Percentiles rank a stretch among this genome's conserved stretches.
Evolutionary conservation across 2,329 filamentous ascomycete species (phyloP).

Genomic region (Epichloe typhina): DNA sequence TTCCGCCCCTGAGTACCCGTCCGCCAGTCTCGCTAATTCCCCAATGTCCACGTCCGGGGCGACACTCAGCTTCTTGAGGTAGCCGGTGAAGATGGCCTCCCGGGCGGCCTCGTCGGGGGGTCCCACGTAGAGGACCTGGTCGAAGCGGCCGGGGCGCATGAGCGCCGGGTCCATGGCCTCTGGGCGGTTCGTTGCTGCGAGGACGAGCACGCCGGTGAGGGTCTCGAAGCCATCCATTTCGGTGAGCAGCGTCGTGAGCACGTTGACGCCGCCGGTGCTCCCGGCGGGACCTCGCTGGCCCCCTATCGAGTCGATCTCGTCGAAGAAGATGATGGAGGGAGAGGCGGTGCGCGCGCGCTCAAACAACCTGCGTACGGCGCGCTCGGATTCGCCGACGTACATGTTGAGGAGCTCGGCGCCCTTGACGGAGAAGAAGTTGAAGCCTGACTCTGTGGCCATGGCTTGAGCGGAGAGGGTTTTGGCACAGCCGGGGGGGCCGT

Average conservation of each 20-base stretch:
- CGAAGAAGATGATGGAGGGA: constrained; percentile 87
- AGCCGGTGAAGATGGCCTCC: constrained; percentile 61
- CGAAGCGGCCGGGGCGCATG: constrained; percentile 74
- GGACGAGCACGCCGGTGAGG: constrained; percentile 68
- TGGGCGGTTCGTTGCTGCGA: constrained; percentile 80
- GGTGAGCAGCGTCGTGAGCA: constrained; percentile 77
- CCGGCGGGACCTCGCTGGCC: constrained; percentile 26
- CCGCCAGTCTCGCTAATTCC: constrained; percentile 48
- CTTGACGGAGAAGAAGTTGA: constrained; percentile 92
- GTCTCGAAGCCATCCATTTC: constrained; percentile 94
- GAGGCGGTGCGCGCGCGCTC: constrained; percentile 71
- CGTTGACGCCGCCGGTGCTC: constrained; percentile 51
- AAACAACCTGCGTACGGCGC: constrained; percentile 74
- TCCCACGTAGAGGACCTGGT: constrained; percentile 73
- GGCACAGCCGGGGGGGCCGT: constrained; percentile 81
- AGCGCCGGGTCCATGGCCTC: constrained; percentile 77
- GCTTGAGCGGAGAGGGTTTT: constrained; percentile 90
- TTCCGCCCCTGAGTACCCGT: constrained; percentile 80
- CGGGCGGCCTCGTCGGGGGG: constrained; percentile 60
- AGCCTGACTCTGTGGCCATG: constrained; percentile 75
- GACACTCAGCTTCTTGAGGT: constrained; percentile 48
- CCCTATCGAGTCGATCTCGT: constrained; percentile 87
- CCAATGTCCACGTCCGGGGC: constrained; percentile 50
- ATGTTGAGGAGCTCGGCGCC: constrained; percentile 88
- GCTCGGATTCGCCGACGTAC: constrained; percentile 93